Evolutionary conservation across 805 yeast genomes (phyloP), one percentile per base, ranked within the genome.

Genomic region (Wickerhamomyces mucosus): DNA sequence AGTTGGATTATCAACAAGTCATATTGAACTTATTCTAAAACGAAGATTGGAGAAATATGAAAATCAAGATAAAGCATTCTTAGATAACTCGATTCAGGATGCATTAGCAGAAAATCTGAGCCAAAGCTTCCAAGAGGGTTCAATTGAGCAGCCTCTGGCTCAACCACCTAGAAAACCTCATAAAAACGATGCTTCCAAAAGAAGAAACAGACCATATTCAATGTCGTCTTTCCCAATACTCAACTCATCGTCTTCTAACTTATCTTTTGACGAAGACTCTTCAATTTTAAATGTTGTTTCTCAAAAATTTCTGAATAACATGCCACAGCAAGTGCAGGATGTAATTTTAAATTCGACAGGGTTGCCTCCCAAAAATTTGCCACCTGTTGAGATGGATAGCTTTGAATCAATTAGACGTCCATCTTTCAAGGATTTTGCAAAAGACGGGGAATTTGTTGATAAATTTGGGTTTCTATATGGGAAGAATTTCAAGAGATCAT

Each of bases 391-490:
- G 40, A 52, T 69, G 46, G 67, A 63, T 16, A 44, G 39, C 23
- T 50, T 50, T 28, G 53, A 43, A 26, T 40, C 15, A 5, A 27
- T 38, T 26, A 35, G 37, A 7, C 56, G 53, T 29, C 60, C 61
- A 4, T 63, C 63, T 5, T 45, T 60, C 1, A 42, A 29, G 16
- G 23, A 19, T 8, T 18, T 21, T 7, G 20, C 33, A 3, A 32
- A 31, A 14, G 21, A 26, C 14, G 18, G 28, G 1, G 50, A 48
- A 3, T 46, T 59, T 21, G 57, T 70, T 10, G 76, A 70, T 45
- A 53, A 63, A 39, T 69, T 61, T 46, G 77, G 77, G 1, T 70
- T 71, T 41, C 52, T 69, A 20, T 58, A 60, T 38, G 59, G 59
- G 44, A 30, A 33, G 25, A 35, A 18, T 13, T 18, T 16, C 8